Percentiles rank a stretch among this genome's conserved stretches.
Conservation (phyloP, 306 rosid genomes). For the Dalbergia cultrata region DNA sequence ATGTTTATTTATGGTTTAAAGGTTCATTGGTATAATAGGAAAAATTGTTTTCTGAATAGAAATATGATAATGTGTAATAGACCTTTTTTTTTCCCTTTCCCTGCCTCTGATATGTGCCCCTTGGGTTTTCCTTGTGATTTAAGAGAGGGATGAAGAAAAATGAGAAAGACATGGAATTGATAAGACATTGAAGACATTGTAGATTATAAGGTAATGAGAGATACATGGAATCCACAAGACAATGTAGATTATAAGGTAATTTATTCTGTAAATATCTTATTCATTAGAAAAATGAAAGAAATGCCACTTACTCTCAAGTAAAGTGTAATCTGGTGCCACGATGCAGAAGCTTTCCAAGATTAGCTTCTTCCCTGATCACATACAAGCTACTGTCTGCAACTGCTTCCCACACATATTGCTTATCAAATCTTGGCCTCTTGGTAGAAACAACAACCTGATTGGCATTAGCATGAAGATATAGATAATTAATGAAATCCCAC, state of each 20-base stretch:
- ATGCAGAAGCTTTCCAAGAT: constrained; percentile 73
- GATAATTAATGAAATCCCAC: constrained; percentile 38
- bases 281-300: constrained; percentile 19
- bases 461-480: constrained; percentile 38
- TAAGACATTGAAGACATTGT: not conserved
- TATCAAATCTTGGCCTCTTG: constrained; percentile 92
- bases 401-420: constrained; percentile 93
- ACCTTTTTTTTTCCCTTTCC: not conserved
- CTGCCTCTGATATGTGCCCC: not conserved
- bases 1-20: constrained; percentile 37
- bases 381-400: constrained; percentile 91
- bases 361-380: constrained; percentile 90
- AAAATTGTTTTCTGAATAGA: constrained; percentile 29
- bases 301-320: constrained; percentile 69
- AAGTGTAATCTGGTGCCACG: constrained; percentile 98
- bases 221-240: no score
- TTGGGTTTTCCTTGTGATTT: constrained; percentile 14
- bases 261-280: not conserved
- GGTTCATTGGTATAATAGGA: not conserved
- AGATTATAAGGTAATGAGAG: no score
- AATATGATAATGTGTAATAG: constrained; percentile 23
- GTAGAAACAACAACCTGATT: constrained; percentile 92
- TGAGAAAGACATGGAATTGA: constrained; percentile 17
- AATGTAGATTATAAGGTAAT: no score
- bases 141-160: constrained; percentile 20